A percentile compares a stretch with the other conserved stretches of the same genome.
Conservation (phyloP, 345 rosid genomes). For the Eucalyptus tenuipes region DNA sequence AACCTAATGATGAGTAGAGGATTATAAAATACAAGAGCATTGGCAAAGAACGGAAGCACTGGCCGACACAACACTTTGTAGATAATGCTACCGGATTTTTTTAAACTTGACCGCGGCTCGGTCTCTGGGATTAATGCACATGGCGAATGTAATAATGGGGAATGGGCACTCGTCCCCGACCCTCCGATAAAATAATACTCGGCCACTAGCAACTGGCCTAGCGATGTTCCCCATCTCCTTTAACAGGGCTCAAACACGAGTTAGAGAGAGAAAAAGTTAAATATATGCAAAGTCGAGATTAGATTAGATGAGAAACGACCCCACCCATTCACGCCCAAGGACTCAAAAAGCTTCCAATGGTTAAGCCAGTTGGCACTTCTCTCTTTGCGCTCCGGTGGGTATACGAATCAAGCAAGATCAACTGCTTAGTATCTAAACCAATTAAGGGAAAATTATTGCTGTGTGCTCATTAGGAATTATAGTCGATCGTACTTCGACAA, state of each 20-base stretch:
- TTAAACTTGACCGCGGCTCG: neutral
- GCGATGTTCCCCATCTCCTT: neutral
- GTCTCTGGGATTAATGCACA: neutral
- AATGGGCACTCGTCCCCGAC: neutral
- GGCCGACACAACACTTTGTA: neutral
- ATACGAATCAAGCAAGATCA: neutral
- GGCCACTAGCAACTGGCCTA: neutral
- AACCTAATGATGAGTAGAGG: neutral
- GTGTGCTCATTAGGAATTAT: neutral
- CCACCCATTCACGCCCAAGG: neutral
- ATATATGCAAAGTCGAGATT: neutral
- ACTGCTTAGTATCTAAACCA: neutral
- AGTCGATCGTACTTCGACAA: neutral
- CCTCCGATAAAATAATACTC: neutral
- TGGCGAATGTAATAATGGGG: neutral
- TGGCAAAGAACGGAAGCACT: neutral
- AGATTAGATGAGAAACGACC: neutral
- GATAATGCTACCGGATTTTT: neutral
- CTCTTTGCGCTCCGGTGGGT: neutral
- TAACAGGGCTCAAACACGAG: neutral
- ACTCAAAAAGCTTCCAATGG: neutral
- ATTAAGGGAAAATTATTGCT: neutral
- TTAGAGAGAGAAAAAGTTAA: neutral
- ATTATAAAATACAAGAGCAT: neutral
- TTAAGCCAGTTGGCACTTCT: neutral